These are phyloP conservation scores for Pythium rhizo-oryzae DNA, from an alignment of 352 stramenopile genomes.

Conservation along the genomic window DNA sequence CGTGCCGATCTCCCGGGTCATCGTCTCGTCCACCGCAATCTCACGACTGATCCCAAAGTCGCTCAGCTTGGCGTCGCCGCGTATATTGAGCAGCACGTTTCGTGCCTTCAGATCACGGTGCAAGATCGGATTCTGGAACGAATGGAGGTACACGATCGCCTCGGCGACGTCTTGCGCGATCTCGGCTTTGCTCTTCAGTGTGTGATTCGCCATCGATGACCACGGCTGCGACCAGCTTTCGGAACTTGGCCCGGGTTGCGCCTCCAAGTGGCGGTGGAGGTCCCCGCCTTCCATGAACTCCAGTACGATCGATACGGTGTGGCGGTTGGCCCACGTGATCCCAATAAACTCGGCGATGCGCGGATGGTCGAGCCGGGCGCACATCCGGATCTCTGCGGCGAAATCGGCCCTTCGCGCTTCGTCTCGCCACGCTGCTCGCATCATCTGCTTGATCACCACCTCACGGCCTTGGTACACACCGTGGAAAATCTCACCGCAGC, in stretches of 20 bases:
- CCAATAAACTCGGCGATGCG: slow-evolving; percentile 37
- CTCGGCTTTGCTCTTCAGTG: slow-evolving; percentile 4
- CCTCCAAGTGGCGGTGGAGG: slow-evolving; percentile 16
- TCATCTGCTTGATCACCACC: slow-evolving; percentile 22
- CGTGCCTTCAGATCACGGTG: slow-evolving; percentile 27
- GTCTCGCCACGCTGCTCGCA: slow-evolving; percentile 7
- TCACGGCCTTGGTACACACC: not conserved
- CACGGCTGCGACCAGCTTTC: not conserved
- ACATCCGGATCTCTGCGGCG: slow-evolving; percentile 38
- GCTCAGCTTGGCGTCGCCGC: slow-evolving; percentile 27
- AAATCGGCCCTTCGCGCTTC: slow-evolving; percentile 25
- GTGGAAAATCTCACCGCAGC: not conserved
- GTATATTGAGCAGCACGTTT: slow-evolving; percentile 20
- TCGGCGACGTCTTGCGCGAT: slow-evolving; percentile 22
- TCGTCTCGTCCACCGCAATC: slow-evolving; percentile 23
- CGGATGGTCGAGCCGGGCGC: slow-evolving; percentile 32
- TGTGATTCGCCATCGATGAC: not conserved
- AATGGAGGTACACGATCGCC: slow-evolving; percentile 29
- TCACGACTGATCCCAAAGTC: slow-evolving; percentile 32
- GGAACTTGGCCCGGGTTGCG: not conserved
- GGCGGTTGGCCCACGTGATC: slow-evolving; percentile 27
- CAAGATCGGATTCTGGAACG: slow-evolving; percentile 19
- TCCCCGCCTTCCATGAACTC: slow-evolving; percentile 38
- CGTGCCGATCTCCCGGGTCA: slow-evolving; percentile 36
- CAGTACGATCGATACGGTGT: slow-evolving; percentile 28